Conservation (phyloP, 2,329 filamentous ascomycete species). For the Neurospora sp. region DNA sequence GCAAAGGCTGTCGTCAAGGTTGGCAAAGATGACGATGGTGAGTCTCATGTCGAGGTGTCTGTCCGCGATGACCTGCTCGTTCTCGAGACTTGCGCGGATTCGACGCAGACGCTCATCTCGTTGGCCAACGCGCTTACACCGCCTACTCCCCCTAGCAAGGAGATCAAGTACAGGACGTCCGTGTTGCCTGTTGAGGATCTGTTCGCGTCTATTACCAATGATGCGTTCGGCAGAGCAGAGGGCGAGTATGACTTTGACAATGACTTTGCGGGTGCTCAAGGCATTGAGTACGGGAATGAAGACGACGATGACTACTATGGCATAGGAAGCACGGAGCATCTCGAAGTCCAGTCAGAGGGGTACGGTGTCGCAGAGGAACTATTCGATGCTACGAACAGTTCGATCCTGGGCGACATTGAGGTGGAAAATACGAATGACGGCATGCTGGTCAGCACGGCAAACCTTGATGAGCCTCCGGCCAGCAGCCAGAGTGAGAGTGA, state of each 20-base stretch:
- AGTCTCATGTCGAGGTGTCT: slow-evolving; percentile 66
- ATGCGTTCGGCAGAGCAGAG: slow-evolving; percentile 60
- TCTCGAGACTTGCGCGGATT: slow-evolving; percentile 92
- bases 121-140: slow-evolving; percentile 73
- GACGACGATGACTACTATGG: slow-evolving; percentile 16
- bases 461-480: slow-evolving; percentile 28
- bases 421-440: slow-evolving; percentile 34
- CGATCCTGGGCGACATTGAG: slow-evolving; percentile 30
- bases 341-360: slow-evolving; percentile 35
- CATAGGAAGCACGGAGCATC: slow-evolving; percentile 20
- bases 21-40: slow-evolving; percentile 42
- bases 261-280: slow-evolving; percentile 47
- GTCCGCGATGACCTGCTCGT: slow-evolving; percentile 79
- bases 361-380: slow-evolving; percentile 36
- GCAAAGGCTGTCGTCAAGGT: slow-evolving; percentile 60
- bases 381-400: slow-evolving; percentile 34
- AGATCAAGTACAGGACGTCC: slow-evolving; percentile 77
- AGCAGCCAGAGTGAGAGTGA: slow-evolving; percentile 38
- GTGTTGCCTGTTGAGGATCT: slow-evolving; percentile 80
- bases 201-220: slow-evolving; percentile 79
- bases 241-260: slow-evolving; percentile 54
- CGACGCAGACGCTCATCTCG: slow-evolving; percentile 80
- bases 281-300: slow-evolving; percentile 22
- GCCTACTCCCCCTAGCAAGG: slow-evolving; percentile 70
- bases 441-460: slow-evolving; percentile 34